Conservation (phyloP, 345 rosid genomes). For the Odontarrhena argentea region DNA sequence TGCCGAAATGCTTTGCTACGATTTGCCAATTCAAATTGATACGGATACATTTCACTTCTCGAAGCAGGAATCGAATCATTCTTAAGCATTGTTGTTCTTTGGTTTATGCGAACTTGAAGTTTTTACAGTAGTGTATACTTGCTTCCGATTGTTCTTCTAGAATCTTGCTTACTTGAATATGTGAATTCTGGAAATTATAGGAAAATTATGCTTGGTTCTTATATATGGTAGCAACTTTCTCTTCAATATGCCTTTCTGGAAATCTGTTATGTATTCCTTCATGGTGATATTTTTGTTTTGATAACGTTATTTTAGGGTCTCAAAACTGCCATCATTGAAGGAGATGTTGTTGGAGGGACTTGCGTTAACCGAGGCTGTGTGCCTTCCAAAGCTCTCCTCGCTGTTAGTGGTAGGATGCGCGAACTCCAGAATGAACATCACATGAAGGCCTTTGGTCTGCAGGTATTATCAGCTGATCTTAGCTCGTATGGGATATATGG, state of each 20-base stretch:
- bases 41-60: neutral
- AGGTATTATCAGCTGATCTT: slow-evolving; percentile 49
- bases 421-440: slow-evolving; percentile 95
- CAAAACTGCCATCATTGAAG: slow-evolving; percentile 94
- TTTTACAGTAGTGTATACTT: neutral
- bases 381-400: slow-evolving; percentile 96
- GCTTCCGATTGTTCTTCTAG: neutral
- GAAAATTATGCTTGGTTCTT: slow-evolving; percentile 1
- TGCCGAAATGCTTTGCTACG: neutral
- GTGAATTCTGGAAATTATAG: neutral
- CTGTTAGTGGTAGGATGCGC: slow-evolving; percentile 96
- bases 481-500: neutral
- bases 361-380: slow-evolving; percentile 99
- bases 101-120: neutral
- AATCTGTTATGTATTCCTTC: neutral
- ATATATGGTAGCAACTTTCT: neutral
- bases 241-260: neutral
- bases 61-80: slow-evolving; percentile 2
- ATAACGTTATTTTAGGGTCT: slow-evolving; percentile 56
- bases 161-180: neutral
- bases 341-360: slow-evolving; percentile 98
- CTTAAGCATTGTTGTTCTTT: neutral
- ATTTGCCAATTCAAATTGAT: neutral
- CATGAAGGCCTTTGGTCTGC: slow-evolving; percentile 92
- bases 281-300: neutral